Base-by-base conservation (phyloP, 2,329 filamentous ascomycete species). In the Penicillium sp. region DNA sequence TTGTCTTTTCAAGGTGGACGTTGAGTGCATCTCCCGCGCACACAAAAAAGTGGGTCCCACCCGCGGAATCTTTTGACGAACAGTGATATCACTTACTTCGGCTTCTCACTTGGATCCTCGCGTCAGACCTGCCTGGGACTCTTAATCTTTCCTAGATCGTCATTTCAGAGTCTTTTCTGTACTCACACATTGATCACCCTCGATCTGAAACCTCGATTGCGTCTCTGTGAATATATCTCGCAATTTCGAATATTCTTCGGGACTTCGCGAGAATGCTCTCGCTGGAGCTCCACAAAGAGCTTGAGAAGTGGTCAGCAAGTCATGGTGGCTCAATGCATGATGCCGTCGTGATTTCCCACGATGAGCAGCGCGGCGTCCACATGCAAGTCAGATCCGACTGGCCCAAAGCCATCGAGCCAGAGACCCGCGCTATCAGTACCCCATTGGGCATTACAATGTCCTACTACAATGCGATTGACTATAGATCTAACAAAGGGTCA, bases 391-490 rank as follows among this genome's bases (percentile, higher is more conserved):
- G 62, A 44, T 55, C 54, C 23, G 64, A 65, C 39, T 65, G 61
- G 53, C 51, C 60, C 8, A 34, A 55, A 8, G 31, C 59, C 7
- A 57, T 73, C 31, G 50, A 58, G 16, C 64, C 53, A 43, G 66
- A 67, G 38, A 72, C 70, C 10, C 64, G 65, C 42, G 62, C 72
- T 13, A 69, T 73, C 51, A 70, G 65, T 49, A 70, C 69, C 1
- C 71, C 71, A 2, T 47, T 73, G 13, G 49, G 60, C 6, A 52
- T 68, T 7, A 72, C 70, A 18, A 67, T 73, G 62, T 73, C 71
- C 8, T 73, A 71, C 46, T 71, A 67, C 50, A 70, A 73, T 34
- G 69, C 64, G 1, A 65, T 72, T 42, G 62, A 67, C 13, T 61
- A 67, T 13, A 47, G 52, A 33, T 54, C 49, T 12, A 13, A 42